Conservation (phyloP, 345 rosid species). For the Salix arbutifolia region DNA sequence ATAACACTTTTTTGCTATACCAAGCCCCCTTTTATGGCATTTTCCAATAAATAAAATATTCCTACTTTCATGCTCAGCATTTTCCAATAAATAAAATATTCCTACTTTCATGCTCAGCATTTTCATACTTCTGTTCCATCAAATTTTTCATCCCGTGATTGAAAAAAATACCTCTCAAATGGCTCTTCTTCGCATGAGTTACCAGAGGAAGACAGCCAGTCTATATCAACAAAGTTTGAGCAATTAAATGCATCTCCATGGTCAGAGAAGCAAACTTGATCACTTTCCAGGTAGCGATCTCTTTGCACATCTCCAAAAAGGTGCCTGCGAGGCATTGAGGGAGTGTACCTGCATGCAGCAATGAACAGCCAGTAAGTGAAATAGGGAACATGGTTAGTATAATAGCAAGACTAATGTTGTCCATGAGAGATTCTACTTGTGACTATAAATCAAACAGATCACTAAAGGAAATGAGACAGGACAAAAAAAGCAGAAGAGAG, state of each 20-base stretch:
- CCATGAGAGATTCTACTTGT: neutral
- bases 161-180: conserved; percentile 63
- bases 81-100: neutral
- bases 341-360: conserved; percentile 53
- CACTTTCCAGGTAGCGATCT: conserved; percentile 45
- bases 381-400: neutral
- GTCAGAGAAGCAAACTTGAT: conserved; percentile 54
- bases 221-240: conserved; percentile 91
- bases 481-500: neutral
- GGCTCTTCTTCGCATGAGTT: conserved; percentile 85
- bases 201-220: conserved; percentile 90
- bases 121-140: neutral
- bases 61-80: neutral
- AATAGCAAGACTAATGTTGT: neutral
- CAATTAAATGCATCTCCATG: conserved; percentile 57
- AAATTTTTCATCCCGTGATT: neutral
- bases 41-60: neutral
- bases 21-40: neutral
- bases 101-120: neutral
- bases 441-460: neutral
- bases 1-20: neutral
- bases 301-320: conserved; percentile 69
- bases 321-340: conserved; percentile 66
- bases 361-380: conserved; percentile 11
- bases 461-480: neutral